phyloP scores from a whole-genome alignment of 345 rosid species.

The Brassica rapa region DNA sequence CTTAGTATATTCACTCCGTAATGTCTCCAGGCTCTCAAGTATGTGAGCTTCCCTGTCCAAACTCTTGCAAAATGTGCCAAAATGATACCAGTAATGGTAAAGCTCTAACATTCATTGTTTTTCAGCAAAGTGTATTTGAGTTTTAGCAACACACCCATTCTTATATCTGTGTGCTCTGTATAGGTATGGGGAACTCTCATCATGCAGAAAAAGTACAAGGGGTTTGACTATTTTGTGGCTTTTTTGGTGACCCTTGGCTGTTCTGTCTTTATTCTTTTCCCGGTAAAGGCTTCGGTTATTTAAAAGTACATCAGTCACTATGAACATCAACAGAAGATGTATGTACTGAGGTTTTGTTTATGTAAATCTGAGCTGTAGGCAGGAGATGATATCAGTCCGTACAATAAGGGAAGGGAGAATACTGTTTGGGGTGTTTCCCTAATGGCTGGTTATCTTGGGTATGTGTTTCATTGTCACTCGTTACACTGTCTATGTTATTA shows the following conservation, averaged over 20 bases:
- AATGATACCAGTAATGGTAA: slow-evolving; percentile 98
- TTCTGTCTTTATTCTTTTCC: slow-evolving; percentile 82
- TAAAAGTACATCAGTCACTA: not conserved
- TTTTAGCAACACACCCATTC: not conserved
- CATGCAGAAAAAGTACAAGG: slow-evolving; percentile 89
- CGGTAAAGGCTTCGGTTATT: slow-evolving; percentile 46
- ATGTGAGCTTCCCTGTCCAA: slow-evolving; percentile 95
- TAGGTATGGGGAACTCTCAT: slow-evolving; percentile 91
- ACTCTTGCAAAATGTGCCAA: slow-evolving; percentile 96
- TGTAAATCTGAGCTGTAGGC: slow-evolving; percentile 54
- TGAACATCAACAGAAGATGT: not conserved
- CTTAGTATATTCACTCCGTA: not conserved
- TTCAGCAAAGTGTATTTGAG: not conserved
- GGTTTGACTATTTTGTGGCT: slow-evolving; percentile 79
- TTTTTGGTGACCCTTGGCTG: slow-evolving; percentile 90
- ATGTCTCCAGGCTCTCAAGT: slow-evolving; percentile 79
- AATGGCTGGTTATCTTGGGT: slow-evolving; percentile 97
- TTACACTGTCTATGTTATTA: not conserved
- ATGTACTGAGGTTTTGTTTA: slow-evolving; percentile 16
- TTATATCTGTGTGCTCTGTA: not conserved
- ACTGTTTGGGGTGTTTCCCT: slow-evolving; percentile 91
- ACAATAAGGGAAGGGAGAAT: slow-evolving; percentile 84
- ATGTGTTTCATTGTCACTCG: slow-evolving; percentile 27
- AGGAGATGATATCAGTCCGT: slow-evolving; percentile 78
- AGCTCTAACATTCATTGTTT: slow-evolving; percentile 8